Base-by-base conservation (phyloP, 306 rosid species). In the Biancaea sappan region DNA sequence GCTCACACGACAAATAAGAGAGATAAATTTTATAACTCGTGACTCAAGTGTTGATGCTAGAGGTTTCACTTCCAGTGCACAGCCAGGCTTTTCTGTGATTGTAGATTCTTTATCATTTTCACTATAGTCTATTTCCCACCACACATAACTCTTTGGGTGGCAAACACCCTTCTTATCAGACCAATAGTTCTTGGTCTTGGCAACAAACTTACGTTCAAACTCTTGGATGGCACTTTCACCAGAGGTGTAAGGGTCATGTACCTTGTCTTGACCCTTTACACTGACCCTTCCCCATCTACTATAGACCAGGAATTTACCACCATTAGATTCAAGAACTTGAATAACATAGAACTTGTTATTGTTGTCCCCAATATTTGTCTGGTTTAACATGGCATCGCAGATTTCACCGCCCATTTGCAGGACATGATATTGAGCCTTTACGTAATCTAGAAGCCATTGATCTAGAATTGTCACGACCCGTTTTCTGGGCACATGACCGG, bases 261-360 rank as follows among this genome's bases (percentile, higher is more conserved):
- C 10, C 81, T 82, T 86, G 86, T 87, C 80, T 78, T 92, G 99
- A 44, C 97, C 99, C 86, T 90, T 94, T 65, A 92, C 66, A 34
- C 97, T 26, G n/a, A 94, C 95, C 77, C 99, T 91, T 80, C 97
- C 99, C 96, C 99, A 94, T 80, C 99, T 90, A 75, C 77, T 72
- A 84, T 88, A 94, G 79, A 94, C 85, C 85, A 92, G 90, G 84
- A 83, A 88, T 60, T 78, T 76, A 47, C 89, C 76, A 32, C 96
- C 88, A 79, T 94, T 93, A 52, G 91, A 90, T 88, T 94, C 91
- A 75, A 94, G 97, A 77, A 58, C 93, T 88, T 94, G 99, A 79
- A 92, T 77, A 77, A 87, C 89, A 60, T 83, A 94, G 75, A 94
- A 94, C 87, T 88, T 94, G 86, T 94, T 94, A 73, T 94, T 94